phyloP scores from a whole-genome alignment of 2,329 filamentous ascomycete genomes.

The Annulohypoxylon truncatum region DNA sequence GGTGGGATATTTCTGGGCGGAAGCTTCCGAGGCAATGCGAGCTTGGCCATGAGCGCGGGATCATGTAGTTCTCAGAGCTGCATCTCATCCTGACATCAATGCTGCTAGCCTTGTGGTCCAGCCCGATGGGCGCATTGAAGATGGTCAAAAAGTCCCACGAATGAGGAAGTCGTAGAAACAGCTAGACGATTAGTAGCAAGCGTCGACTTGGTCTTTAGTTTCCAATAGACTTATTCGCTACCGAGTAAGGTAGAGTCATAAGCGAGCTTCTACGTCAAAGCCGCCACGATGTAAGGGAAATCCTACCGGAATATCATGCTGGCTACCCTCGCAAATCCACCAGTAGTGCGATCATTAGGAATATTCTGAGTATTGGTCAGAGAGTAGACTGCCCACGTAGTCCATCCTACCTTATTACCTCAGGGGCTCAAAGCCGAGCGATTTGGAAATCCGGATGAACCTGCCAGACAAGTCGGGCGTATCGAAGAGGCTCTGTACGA shows the following conservation, averaged over 20 bases:
- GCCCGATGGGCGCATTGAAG: constrained; percentile 1
- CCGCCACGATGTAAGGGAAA: background rate
- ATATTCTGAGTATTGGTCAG: background rate
- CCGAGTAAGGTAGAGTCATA: background rate
- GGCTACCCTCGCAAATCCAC: background rate
- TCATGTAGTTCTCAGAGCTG: constrained; percentile 20
- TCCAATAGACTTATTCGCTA: constrained; percentile 22
- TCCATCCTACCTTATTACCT: background rate
- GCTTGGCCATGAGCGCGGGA: constrained; percentile 6
- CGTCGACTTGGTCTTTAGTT: constrained; percentile 10
- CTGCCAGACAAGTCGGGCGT: background rate
- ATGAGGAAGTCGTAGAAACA: constrained; percentile 18
- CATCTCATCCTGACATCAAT: constrained; percentile 9
- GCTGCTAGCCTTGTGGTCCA: constrained; percentile 10
- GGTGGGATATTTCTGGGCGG: constrained; percentile 20
- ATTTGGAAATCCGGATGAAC: background rate
- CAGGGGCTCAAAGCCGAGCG: background rate
- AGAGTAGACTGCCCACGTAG: constrained; percentile 1
- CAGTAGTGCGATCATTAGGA: background rate
- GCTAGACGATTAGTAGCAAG: constrained; percentile 6
- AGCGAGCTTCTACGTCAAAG: constrained; percentile 1
- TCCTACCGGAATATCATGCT: constrained; percentile 2
- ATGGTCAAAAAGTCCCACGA: constrained; percentile 18
- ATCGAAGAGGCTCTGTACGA: constrained; percentile 16
- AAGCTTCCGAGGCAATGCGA: constrained; percentile 31